Conservation (phyloP, 2,329 filamentous ascomycete species). For the Penicillium polonicum region DNA sequence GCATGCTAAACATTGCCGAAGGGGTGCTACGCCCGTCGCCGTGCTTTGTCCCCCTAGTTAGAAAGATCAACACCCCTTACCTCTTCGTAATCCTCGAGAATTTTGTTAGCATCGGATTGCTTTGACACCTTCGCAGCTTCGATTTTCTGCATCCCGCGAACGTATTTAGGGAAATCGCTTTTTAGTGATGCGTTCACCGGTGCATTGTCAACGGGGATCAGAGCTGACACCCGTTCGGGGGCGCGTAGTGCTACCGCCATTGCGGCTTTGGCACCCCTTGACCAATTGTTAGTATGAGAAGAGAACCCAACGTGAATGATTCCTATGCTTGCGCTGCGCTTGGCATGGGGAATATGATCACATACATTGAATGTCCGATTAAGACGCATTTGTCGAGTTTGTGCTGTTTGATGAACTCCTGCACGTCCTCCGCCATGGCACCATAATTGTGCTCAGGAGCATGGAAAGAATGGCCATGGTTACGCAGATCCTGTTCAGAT, state of each 20-base stretch:
- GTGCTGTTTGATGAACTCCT: slow-evolving; percentile 72
- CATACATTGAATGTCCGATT: slow-evolving; percentile 91
- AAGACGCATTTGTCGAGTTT: slow-evolving; percentile 68
- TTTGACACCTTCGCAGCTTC: slow-evolving; percentile 66
- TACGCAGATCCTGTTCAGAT: slow-evolving; percentile 70
- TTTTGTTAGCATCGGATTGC: slow-evolving; percentile 75
- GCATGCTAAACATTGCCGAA: not conserved
- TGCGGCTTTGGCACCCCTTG: slow-evolving; percentile 83
- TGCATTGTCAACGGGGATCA: slow-evolving; percentile 89
- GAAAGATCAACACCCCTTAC: slow-evolving; percentile 42
- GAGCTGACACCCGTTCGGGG: slow-evolving; percentile 64
- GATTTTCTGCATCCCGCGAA: slow-evolving; percentile 80
- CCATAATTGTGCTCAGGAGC: slow-evolving; percentile 72
- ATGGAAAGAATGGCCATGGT: slow-evolving; percentile 90
- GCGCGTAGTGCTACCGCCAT: slow-evolving; percentile 79
- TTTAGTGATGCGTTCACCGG: slow-evolving; percentile 76
- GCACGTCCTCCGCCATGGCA: slow-evolving; percentile 79
- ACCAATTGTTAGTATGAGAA: slow-evolving; percentile 2
- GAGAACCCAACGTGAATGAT: too few species aligned
- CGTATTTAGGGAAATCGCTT: slow-evolving; percentile 74
- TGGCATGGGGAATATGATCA: not conserved
- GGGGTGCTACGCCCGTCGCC: not conserved
- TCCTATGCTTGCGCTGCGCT: not conserved
- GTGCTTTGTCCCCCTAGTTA: not conserved
- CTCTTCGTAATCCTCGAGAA: slow-evolving; percentile 71